Base-by-base conservation (phyloP, 768 basidiomycete species). In the Termitomyces sp. region DNA sequence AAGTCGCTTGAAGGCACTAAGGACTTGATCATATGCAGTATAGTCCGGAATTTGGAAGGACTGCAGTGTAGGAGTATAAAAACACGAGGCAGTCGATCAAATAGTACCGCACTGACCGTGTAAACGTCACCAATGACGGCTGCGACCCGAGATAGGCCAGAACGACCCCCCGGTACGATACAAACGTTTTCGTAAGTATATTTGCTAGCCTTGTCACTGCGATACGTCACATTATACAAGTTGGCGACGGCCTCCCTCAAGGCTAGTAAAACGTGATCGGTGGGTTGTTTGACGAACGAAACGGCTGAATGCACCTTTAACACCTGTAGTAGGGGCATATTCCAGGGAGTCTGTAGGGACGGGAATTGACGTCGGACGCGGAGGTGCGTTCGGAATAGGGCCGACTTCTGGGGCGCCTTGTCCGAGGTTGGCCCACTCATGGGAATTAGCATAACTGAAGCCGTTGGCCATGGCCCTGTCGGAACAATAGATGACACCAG, bases 381-480 rank as follows among this genome's bases (percentile, higher is more conserved):
- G 68, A 0, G 85, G 80, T 2, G 89, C 90, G 53, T 82, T 80
- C 10, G 93, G 92, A 42, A 95, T 84, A 2, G 82, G 83, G 0
- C 94, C 94, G 4, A 93, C 88, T 70, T 94, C 92, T 7, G 93
- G 93, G 15, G 91, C 91, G 40, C 90, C 91, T 71, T 95, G 93
- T n/a, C 94, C 95, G 10, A 92, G 77, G 65, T 93, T 92, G 5
- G 89, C 80, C 91, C 92, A 94, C 59, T 87, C 85, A 63, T 91
- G 86, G 13, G 84, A 85, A 60, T 76, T 75, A 55, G 88, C 81
- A 61, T 91, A 89, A 59, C 74, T 86, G 76, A 94, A 97, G 9
- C 94, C 94, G 65, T 97, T 96, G 11, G 93, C 93, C 76, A 93
- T 91, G n/a, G 94, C 91, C 55, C 94, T 85, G 65, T 94, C 91